Evolutionary conservation across 768 basidiomycete genomes (phyloP).

Genomic region (Leucosporidium yakuticum): DNA sequence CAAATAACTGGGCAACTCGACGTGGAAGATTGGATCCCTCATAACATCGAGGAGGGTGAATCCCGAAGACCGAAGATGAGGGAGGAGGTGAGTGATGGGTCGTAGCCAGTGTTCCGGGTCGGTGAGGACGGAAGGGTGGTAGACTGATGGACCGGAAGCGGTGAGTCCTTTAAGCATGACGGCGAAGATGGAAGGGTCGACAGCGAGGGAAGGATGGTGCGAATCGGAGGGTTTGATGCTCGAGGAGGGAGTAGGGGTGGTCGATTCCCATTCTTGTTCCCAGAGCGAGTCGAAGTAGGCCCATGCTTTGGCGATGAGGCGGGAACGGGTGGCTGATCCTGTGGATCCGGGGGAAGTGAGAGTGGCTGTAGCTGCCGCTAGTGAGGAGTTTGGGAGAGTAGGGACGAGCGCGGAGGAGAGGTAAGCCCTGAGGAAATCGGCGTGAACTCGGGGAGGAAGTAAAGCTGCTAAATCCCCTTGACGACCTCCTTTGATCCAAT

Average conservation of each 20-base stretch:
- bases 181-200: slow-evolving; percentile 57
- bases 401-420: slow-evolving; percentile 23
- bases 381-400: background rate
- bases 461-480: slow-evolving; percentile 17
- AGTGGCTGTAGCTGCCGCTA: background rate
- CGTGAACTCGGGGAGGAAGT: slow-evolving; percentile 32
- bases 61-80: slow-evolving; percentile 13
- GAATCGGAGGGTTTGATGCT: too few species aligned
- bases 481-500: slow-evolving; percentile 8
- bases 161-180: slow-evolving; percentile 59
- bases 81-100: slow-evolving; percentile 27
- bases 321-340: slow-evolving; percentile 14
- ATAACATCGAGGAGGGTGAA: slow-evolving; percentile 25
- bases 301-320: slow-evolving; percentile 33
- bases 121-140: slow-evolving; percentile 23
- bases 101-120: slow-evolving; percentile 14
- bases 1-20: slow-evolving; percentile 26
- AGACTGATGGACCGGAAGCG: slow-evolving; percentile 46
- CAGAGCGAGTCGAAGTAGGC: slow-evolving; percentile 50
- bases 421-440: slow-evolving; percentile 37
- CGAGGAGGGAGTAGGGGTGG: slow-evolving; percentile 60
- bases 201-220: slow-evolving; percentile 49
- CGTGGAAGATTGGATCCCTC: slow-evolving; percentile 25
- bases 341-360: slow-evolving; percentile 23
- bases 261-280: slow-evolving; percentile 63